phyloP scores from a whole-genome alignment of 2,329 filamentous ascomycete species.

The Fusarium tuaranense region DNA sequence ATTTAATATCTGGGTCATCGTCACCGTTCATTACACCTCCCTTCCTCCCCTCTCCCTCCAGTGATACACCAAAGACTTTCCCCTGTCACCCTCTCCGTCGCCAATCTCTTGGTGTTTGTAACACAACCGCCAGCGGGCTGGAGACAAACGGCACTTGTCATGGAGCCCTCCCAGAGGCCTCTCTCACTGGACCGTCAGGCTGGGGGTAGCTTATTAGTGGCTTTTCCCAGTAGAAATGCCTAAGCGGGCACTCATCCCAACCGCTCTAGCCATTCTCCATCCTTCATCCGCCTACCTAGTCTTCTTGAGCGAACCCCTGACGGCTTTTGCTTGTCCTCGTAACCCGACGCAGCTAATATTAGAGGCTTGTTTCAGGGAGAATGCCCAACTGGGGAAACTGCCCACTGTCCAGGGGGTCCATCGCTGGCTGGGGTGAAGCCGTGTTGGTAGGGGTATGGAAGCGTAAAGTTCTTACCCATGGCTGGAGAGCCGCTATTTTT shows the following conservation, averaged over 20 bases:
- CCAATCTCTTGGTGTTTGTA: slow-evolving; percentile 30
- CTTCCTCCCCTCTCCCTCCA: neutral
- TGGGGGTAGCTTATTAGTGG: slow-evolving; percentile 16
- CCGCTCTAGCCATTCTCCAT: slow-evolving; percentile 3
- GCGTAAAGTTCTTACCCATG: neutral
- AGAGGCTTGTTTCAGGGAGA: slow-evolving; percentile 37
- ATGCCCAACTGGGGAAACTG: slow-evolving; percentile 22
- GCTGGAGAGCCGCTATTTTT: neutral
- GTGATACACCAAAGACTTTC: neutral
- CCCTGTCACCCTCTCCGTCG: slow-evolving; percentile 18
- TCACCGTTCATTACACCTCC: neutral
- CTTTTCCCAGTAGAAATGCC: neutral
- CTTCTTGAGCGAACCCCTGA: slow-evolving; percentile 23
- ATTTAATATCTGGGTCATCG: neutral
- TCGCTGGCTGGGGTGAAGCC: neutral
- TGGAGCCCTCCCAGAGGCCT: slow-evolving; percentile 29
- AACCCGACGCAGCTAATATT: slow-evolving; percentile 27
- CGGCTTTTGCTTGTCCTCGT: slow-evolving; percentile 17
- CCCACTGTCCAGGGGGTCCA: slow-evolving; percentile 28
- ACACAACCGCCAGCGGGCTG: slow-evolving; percentile 19
- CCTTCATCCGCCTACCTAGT: neutral
- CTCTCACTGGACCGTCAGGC: slow-evolving; percentile 21
- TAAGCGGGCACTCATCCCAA: slow-evolving; percentile 10
- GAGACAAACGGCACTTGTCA: slow-evolving; percentile 30
- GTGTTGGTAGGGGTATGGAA: neutral